These are phyloP conservation scores for Sungouiozyma intestinalis DNA, from an alignment of 805 yeast species.

Conservation along the genomic window DNA sequence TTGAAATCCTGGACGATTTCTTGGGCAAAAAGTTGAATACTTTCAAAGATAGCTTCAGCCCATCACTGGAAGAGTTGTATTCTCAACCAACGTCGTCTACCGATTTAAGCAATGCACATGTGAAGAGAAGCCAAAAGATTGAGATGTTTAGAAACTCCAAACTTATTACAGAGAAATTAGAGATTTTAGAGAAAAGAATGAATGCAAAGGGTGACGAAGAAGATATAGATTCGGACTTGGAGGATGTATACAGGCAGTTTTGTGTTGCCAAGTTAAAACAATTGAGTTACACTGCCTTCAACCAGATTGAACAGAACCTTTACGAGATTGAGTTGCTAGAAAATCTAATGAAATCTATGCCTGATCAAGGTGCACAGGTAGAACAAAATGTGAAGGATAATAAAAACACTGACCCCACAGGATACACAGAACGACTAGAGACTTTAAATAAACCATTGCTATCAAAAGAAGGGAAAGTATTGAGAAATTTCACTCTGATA, in stretches of 20 bases:
- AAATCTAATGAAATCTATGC: slow-evolving; percentile 28
- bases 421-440: slow-evolving; percentile 60
- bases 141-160: slow-evolving; percentile 53
- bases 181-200: slow-evolving; percentile 28
- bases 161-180: slow-evolving; percentile 37
- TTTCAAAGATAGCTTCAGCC: slow-evolving; percentile 33
- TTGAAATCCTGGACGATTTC: slow-evolving; percentile 32
- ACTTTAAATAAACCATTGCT: slow-evolving; percentile 40
- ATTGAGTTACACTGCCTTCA: slow-evolving; percentile 43
- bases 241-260: slow-evolving; percentile 49
- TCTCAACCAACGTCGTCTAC: slow-evolving; percentile 10
- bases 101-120: slow-evolving; percentile 23
- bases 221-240: slow-evolving; percentile 37
- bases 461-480: slow-evolving; percentile 64
- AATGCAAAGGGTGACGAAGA: slow-evolving; percentile 25
- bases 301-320: slow-evolving; percentile 43
- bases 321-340: slow-evolving; percentile 60
- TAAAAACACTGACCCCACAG: slow-evolving; percentile 27
- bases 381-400: background rate
- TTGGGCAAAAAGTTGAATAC: slow-evolving; percentile 33
- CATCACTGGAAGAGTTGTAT: slow-evolving; percentile 28
- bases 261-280: slow-evolving; percentile 46
- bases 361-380: slow-evolving; percentile 8
- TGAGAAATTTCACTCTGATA: slow-evolving; percentile 74
- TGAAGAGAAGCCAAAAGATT: slow-evolving; percentile 62